Evolutionary conservation across 768 basidiomycete genomes (phyloP).

Genomic region (Leccinum aurantiacum): DNA sequence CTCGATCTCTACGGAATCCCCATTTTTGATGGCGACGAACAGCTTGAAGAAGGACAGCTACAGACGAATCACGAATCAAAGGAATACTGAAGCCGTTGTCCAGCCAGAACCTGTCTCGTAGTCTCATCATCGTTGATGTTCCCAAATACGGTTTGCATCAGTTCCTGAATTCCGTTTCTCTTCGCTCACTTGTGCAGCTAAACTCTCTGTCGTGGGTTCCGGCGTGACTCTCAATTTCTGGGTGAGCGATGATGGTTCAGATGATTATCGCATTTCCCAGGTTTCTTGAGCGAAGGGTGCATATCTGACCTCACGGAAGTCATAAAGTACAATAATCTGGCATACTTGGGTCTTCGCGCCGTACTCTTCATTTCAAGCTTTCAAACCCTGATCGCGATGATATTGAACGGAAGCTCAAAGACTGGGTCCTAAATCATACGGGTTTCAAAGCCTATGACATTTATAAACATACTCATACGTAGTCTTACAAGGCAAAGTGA

Average conservation of each 20-base stretch:
- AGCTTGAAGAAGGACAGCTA: neutral
- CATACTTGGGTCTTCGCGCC: neutral
- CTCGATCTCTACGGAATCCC: conserved; percentile 1
- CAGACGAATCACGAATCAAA: neutral
- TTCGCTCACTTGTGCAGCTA: neutral
- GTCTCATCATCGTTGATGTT: neutral
- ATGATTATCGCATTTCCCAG: neutral
- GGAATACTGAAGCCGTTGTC: neutral
- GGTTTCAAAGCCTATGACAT: conserved; percentile 15
- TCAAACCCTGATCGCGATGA: neutral
- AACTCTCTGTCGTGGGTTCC: neutral
- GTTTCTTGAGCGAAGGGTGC: neutral
- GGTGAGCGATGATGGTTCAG: neutral
- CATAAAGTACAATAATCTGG: neutral
- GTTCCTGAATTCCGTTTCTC: neutral
- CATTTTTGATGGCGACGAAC: neutral
- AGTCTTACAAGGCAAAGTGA: conserved; percentile 23
- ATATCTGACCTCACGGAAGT: neutral
- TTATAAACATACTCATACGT: conserved; percentile 18
- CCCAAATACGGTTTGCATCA: neutral
- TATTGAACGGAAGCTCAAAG: neutral
- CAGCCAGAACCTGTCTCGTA: neutral
- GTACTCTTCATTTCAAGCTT: neutral
- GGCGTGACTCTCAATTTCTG: neutral
- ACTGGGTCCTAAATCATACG: neutral